Conservation (phyloP, 1,139 yeast species). For the Candida buenavistaensis region DNA sequence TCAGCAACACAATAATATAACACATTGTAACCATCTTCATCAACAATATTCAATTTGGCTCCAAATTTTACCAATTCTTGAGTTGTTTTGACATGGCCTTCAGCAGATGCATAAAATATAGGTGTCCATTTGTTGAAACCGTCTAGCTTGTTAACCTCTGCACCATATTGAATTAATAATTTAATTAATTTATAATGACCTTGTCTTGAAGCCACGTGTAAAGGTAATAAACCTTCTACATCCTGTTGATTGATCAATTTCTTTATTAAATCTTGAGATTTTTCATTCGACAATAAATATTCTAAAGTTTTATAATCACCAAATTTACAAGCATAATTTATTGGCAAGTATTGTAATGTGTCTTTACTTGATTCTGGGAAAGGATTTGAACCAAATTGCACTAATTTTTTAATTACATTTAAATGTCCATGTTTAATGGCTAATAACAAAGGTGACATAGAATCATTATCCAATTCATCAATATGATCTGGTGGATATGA, state of each 20-base stretch:
- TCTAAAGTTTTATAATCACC: constrained; percentile 77
- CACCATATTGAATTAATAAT: constrained; percentile 68
- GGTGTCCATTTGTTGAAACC: constrained; percentile 94
- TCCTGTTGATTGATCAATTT: constrained; percentile 54
- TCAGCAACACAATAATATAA: constrained; percentile 91
- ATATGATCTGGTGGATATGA: constrained; percentile 37
- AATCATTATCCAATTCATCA: constrained; percentile 65
- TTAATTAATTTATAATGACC: constrained; percentile 74
- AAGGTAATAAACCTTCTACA: constrained; percentile 84
- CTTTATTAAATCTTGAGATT: constrained; percentile 20
- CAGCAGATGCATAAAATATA: constrained; percentile 83
- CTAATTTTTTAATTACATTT: constrained; percentile 45
- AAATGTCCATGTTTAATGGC: constrained; percentile 73
- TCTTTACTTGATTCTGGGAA: constrained; percentile 53
- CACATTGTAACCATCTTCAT: constrained; percentile 82
- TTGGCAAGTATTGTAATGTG: constrained; percentile 68
- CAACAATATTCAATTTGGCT: constrained; percentile 71
- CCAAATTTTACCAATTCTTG: constrained; percentile 69
- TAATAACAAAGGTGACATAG: constrained; percentile 77
- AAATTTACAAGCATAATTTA: constrained; percentile 85
- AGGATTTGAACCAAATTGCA: constrained; percentile 54
- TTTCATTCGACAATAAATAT: constrained; percentile 43
- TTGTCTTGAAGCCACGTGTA: constrained; percentile 85
- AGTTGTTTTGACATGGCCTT: constrained; percentile 76
- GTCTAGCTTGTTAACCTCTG: constrained; percentile 77